phyloP scores from a whole-genome alignment of 495 filamentous ascomycete genomes.

The Podospora pseudopauciseta region DNA sequence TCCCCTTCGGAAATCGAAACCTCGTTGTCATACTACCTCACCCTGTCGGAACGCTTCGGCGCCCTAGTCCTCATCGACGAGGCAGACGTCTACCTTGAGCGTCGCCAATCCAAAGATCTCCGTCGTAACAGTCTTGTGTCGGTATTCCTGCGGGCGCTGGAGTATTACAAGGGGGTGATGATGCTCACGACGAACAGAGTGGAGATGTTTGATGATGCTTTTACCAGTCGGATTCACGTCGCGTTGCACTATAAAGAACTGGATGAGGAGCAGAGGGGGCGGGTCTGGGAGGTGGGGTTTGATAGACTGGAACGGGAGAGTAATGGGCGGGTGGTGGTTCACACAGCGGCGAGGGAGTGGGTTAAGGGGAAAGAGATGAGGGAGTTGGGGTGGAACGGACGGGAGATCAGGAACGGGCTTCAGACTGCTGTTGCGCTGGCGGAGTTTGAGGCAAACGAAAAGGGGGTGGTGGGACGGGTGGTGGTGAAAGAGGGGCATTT shows the following conservation, averaged over 20 bases:
- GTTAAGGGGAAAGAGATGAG: constrained; percentile 21
- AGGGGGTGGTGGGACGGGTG: constrained; percentile 23
- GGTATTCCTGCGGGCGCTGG: constrained; percentile 48
- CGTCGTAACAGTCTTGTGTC: constrained; percentile 74
- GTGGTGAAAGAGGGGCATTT: constrained; percentile 36
- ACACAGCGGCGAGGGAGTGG: neutral
- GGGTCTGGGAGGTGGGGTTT: constrained; percentile 42
- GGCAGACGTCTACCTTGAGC: constrained; percentile 54
- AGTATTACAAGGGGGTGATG: constrained; percentile 42
- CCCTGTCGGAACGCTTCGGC: constrained; percentile 42
- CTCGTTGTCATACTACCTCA: constrained; percentile 35
- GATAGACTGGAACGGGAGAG: constrained; percentile 29
- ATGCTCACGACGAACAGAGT: constrained; percentile 46
- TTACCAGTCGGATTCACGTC: constrained; percentile 43
- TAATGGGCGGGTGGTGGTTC: neutral
- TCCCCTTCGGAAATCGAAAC: too few species aligned
- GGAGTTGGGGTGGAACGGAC: constrained; percentile 36
- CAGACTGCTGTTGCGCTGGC: constrained; percentile 45
- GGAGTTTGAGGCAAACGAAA: constrained; percentile 39
- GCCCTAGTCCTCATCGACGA: constrained; percentile 44
- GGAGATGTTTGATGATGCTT: constrained; percentile 41
- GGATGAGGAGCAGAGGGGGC: constrained; percentile 32
- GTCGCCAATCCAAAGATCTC: constrained; percentile 66
- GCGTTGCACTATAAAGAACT: constrained; percentile 41
- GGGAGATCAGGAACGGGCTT: constrained; percentile 43